Percentiles rank a stretch among this genome's conserved stretches.
Conservation (phyloP, 768 basidiomycete species). For the Mycena pura region DNA sequence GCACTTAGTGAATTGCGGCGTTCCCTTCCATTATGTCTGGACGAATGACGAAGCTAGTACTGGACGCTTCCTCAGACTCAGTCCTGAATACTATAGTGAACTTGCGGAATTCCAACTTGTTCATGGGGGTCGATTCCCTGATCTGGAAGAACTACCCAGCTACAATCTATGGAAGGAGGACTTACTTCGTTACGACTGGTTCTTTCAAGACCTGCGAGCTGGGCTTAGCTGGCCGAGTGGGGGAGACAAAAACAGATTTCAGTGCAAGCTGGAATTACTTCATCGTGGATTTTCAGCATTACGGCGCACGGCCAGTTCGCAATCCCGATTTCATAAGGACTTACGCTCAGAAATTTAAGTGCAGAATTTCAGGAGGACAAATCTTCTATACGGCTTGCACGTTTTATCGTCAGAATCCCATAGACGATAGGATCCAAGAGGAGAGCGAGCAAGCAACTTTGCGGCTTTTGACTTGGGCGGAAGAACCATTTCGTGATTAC, state of each 20-base stretch:
- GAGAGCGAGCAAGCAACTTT: no score
- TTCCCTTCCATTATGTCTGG: not conserved
- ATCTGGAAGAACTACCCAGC: not conserved
- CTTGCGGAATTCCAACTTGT: not conserved
- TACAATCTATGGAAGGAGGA: not conserved
- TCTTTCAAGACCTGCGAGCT: not conserved
- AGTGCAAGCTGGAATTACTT: not conserved
- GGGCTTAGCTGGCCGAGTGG: not conserved
- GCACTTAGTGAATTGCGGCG: not conserved
- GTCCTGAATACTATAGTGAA: not conserved
- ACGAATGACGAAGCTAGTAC: not conserved
- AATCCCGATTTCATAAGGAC: not conserved
- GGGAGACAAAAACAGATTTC: not conserved
- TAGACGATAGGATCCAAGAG: no score
- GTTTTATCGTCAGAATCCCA: no score
- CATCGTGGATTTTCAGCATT: not conserved
- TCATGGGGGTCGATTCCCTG: not conserved
- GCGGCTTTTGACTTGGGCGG: no score
- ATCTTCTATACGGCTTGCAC: no score
- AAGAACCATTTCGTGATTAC: no score
- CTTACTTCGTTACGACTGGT: not conserved
- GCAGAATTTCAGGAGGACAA: no score
- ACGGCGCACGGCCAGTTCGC: not conserved
- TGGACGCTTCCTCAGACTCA: not conserved
- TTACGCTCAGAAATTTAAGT: not conserved